These are phyloP conservation scores for Saccharomyces jurei DNA, from an alignment of 805 yeast genomes.

Conservation along the genomic window DNA sequence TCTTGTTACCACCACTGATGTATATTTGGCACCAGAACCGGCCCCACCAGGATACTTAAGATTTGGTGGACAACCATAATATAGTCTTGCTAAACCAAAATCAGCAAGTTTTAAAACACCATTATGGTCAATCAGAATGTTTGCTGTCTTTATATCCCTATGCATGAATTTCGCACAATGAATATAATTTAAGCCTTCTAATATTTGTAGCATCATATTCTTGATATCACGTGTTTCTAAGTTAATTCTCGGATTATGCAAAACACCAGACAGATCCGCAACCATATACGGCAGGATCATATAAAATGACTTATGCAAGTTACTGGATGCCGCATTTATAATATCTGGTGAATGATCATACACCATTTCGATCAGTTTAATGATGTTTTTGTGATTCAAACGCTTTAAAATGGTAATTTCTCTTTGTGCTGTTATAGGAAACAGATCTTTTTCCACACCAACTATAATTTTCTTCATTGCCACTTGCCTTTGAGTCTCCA, in stretches of 20 bases:
- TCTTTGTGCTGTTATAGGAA: constrained; percentile 91
- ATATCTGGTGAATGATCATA: constrained; percentile 38
- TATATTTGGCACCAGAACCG: constrained; percentile 36
- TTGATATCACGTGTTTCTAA: constrained; percentile 66
- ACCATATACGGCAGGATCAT: constrained; percentile 92
- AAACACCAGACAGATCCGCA: constrained; percentile 80
- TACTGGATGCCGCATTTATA: constrained; percentile 5
- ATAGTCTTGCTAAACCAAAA: constrained; percentile 83
- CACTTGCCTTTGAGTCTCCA: constrained; percentile 47
- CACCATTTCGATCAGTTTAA: constrained; percentile 74
- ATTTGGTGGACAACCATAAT: constrained; percentile 54
- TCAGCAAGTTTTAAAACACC: constrained; percentile 89
- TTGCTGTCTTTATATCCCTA: constrained; percentile 95
- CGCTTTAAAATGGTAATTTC: constrained; percentile 78
- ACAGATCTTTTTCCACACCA: constrained; percentile 41
- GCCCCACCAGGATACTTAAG: constrained; percentile 39
- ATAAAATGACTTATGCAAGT: constrained; percentile 42
- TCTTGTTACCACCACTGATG: constrained; percentile 81
- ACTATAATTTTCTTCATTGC: constrained; percentile 84
- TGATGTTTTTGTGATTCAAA: constrained; percentile 59
- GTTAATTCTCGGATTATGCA: constrained; percentile 66
- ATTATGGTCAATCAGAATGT: constrained; percentile 64
- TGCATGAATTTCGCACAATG: constrained; percentile 56
- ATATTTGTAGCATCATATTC: constrained; percentile 69
- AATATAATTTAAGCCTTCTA: constrained; percentile 73